A percentile compares a stretch with the other conserved stretches of the same genome.
These are phyloP conservation scores for Platanus orientalis DNA, from an alignment of 164 flowering plant genomes.

Conservation along the genomic window DNA sequence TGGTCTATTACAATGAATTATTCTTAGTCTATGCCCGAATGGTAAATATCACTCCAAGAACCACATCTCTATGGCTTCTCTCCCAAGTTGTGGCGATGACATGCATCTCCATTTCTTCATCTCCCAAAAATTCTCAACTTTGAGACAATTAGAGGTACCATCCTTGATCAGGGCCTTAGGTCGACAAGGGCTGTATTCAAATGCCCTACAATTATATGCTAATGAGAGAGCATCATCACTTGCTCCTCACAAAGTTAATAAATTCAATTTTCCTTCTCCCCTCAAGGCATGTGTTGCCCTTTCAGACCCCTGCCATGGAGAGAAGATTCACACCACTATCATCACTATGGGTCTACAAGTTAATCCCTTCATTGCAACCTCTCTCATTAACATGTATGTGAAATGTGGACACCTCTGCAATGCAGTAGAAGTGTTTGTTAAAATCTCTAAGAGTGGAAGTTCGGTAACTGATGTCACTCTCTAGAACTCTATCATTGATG, in stretches of 20 bases:
- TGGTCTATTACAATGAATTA: no score
- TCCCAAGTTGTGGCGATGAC: no score
- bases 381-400: constrained; percentile 53
- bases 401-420: constrained; percentile 42
- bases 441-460: constrained; percentile 21
- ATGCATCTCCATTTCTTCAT: neutral
- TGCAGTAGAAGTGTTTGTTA: constrained; percentile 53
- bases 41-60: no score
- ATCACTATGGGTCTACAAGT: constrained; percentile 33
- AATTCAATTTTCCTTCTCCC: constrained; percentile 48
- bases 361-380: constrained; percentile 44
- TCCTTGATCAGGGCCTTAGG: constrained; percentile 19
- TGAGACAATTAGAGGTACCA: neutral
- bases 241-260: constrained; percentile 16
- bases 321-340: constrained; percentile 37
- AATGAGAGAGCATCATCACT: neutral
- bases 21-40: no score
- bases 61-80: no score
- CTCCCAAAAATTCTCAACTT: constrained; percentile 3
- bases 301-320: constrained; percentile 36
- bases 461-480: constrained; percentile 40
- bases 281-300: constrained; percentile 52
- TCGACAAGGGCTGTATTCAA: constrained; percentile 27
- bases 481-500: constrained; percentile 66
- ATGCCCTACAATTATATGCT: constrained; percentile 35